A percentile compares a stretch with the other conserved stretches of the same genome.
Conservation (phyloP, 805 yeast genomes). For the Komagataella mondaviorum region DNA sequence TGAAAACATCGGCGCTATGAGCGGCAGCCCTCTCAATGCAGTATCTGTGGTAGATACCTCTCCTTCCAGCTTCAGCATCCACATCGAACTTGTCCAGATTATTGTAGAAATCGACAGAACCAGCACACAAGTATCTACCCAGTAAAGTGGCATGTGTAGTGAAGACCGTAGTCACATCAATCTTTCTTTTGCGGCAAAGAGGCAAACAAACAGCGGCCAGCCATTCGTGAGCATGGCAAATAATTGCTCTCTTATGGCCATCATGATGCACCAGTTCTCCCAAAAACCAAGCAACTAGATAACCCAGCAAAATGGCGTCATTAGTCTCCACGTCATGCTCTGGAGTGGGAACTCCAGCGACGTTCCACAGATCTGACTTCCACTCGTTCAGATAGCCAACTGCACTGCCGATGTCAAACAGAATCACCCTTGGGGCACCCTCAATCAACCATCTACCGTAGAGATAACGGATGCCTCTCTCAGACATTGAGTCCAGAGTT, state of each 20-base stretch:
- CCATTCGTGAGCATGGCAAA: conserved; percentile 97
- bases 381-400: conserved; percentile 65
- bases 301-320: conserved; percentile 87
- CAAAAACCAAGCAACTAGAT: conserved; percentile 90
- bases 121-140: conserved; percentile 94
- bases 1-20: conserved; percentile 91
- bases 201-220: conserved; percentile 94
- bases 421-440: conserved; percentile 88
- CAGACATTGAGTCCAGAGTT: conserved; percentile 65
- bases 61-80: conserved; percentile 94
- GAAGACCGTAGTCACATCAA: conserved; percentile 90
- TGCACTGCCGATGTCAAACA: conserved; percentile 80
- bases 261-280: conserved; percentile 88
- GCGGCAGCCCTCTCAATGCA: conserved; percentile 96
- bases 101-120: conserved; percentile 91
- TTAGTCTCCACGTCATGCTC: conserved; percentile 78
- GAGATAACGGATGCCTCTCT: conserved; percentile 68
- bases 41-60: conserved; percentile 94
- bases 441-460: conserved; percentile 97
- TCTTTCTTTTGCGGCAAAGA: conserved; percentile 76
- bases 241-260: conserved; percentile 65
- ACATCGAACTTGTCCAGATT: conserved; percentile 81
- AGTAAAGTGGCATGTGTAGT: conserved; percentile 95
- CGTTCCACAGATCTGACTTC: conserved; percentile 87
- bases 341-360: conserved; percentile 90